Evolutionary conservation across 78 protist species (phyloP).

Genomic region (Anaeramoeba ignava): DNA sequence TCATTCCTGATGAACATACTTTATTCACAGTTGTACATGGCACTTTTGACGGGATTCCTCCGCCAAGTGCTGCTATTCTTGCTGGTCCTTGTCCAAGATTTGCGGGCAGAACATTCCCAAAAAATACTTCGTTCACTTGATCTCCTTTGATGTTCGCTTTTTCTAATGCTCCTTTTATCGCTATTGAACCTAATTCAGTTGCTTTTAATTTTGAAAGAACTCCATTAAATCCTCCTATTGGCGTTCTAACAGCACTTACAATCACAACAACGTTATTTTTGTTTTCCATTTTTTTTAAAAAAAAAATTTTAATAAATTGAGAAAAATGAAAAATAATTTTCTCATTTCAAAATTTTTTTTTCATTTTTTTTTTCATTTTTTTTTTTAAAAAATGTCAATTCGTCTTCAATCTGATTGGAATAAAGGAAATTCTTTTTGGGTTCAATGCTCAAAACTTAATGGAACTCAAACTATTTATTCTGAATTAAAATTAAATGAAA

Average conservation of each 20-base stretch:
- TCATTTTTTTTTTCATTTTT: no score
- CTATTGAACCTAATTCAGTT: conserved; percentile 58
- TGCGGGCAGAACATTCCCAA: conserved; percentile 84
- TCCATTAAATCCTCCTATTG: conserved; percentile 63
- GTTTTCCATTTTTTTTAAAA: no score
- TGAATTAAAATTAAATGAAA: no score
- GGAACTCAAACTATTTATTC: no score
- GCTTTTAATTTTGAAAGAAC: conserved; percentile 35
- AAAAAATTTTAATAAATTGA: no score
- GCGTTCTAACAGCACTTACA: conserved; percentile 70
- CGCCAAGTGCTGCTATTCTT: conserved; percentile 36
- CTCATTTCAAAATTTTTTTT: no score
- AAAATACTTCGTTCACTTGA: conserved; percentile 45
- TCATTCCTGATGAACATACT: conserved; percentile 95
- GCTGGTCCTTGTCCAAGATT: conserved; percentile 53
- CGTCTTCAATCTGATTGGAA: no score
- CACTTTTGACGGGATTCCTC: conserved; percentile 15
- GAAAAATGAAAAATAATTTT: no score
- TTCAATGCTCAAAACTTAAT: no score
- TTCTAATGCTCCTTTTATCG: conserved; percentile 56
- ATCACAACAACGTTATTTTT: no score
- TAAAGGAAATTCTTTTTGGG: no score
- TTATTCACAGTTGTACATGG: conserved; percentile 60
- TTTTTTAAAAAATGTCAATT: no score
- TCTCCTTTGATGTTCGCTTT: conserved; percentile 15